Evolutionary conservation across 2,329 filamentous ascomycete species (phyloP), one percentile per base, ranked within the genome.

Genomic region (Fusarium buxicola): DNA sequence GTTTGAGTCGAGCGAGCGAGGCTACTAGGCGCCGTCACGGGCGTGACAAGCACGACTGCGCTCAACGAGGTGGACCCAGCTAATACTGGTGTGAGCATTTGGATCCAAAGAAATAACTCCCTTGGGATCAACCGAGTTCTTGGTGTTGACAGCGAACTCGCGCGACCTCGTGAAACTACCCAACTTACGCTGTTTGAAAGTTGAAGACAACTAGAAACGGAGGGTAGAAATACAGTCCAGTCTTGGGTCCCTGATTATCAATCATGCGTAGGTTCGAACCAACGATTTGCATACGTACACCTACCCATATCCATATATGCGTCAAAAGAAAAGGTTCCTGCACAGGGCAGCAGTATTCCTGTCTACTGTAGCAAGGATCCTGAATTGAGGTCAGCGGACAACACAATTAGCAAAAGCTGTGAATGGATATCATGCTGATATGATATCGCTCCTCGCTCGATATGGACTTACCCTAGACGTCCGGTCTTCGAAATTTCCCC

Each of bases 1-100:
- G 47, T 58, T 48, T 31, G 24, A 48, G 34, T 48, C n/a, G 36
- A 41, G 27, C 27, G 47, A 31, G 47, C 47, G 47, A 50, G 47
- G 47, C 35, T 25, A 40, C 47, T 16, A 38, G 21, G 27, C 36
- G 25, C 39, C 39, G 24, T 41, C 28, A 8, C 39, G 25, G 25
- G 39, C 38, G 25, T 25, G 35, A 18, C 16, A 10, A 21, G 18
- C 39, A 28, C 2, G 5, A 18, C 5, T 24, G 36, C 18, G 35
- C 30, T 31, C 41, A 27, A 21, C 18, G 10, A 32, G 21, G 21
- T 12, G 24, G 32, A 40, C 13, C 21, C 21, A 21, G 21, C 21
- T 21, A 25, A 21, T 27, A 35, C 18, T 18, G 27, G 25, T 27
- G 11, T 18, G 21, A 40, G 34, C 7, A 18, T 32, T 41, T 41